A percentile compares a stretch with the other conserved stretches of the same genome.
Evolutionary conservation across 345 rosid genomes (phyloP).

Genomic region (Citrus unshiu): DNA sequence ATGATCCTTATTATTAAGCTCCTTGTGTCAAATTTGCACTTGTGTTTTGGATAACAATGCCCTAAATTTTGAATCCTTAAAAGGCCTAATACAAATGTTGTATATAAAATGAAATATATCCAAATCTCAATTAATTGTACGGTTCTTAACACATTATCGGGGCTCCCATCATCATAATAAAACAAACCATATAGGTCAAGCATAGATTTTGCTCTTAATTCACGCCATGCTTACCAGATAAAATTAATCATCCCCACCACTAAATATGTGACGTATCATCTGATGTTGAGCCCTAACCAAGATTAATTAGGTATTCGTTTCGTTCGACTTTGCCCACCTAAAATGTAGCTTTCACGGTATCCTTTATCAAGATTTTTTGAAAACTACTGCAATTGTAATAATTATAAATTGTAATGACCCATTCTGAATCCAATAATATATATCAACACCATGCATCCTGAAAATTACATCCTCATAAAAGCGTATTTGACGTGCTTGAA

Average conservation of each 20-base stretch:
- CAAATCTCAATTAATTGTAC: not conserved
- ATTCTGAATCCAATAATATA: not conserved
- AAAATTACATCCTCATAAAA: not conserved
- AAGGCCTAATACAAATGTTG: not conserved
- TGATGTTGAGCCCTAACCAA: not conserved
- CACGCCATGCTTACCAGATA: not conserved
- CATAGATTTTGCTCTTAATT: not conserved
- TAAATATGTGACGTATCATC: not conserved
- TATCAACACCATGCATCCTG: not conserved
- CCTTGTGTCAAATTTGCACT: not conserved
- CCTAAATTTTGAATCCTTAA: not conserved
- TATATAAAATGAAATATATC: not conserved
- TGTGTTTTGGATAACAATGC: not conserved
- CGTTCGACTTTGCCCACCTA: not conserved
- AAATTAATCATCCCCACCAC: constrained; percentile 6
- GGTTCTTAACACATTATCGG: not conserved
- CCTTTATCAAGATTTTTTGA: not conserved
- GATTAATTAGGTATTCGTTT: not conserved
- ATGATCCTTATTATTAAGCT: not conserved
- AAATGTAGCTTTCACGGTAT: constrained; percentile 9
- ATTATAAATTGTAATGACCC: not conserved
- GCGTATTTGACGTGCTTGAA: not conserved
- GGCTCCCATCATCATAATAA: constrained; percentile 7
- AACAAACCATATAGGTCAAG: not conserved
- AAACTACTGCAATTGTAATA: not conserved